Conservation (phyloP, 352 stramenopile species). For the Globisporangium camurandrum region DNA sequence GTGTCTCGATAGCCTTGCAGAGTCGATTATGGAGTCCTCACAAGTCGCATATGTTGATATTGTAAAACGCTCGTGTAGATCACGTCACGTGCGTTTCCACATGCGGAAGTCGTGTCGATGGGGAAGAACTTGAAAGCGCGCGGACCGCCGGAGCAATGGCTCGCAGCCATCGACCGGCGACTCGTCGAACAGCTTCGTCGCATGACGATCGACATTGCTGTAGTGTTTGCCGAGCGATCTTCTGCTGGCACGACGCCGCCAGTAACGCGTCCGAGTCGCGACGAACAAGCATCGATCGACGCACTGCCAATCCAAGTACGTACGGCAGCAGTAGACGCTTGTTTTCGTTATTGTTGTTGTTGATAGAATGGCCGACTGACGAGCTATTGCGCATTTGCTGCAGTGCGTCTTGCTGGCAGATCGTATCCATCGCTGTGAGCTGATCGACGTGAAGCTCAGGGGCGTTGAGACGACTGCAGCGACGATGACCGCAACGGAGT, state of each 20-base stretch:
- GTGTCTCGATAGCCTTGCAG: too few relatives aligned
- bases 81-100: slow-evolving; percentile 28
- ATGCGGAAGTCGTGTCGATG: slow-evolving; percentile 43
- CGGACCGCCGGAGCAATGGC: slow-evolving; percentile 60
- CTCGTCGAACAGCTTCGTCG: slow-evolving; percentile 50
- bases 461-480: neutral
- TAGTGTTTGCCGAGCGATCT: slow-evolving; percentile 13
- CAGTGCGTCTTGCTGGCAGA: slow-evolving; percentile 44
- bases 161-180: slow-evolving; percentile 46
- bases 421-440: slow-evolving; percentile 27
- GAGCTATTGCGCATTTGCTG: too few relatives aligned
- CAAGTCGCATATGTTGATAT: too few relatives aligned
- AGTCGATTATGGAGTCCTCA: too few relatives aligned
- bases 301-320: slow-evolving; percentile 25
- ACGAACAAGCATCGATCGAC: neutral
- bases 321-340: too few relatives aligned
- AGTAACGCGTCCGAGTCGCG: neutral
- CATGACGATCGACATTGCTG: slow-evolving; percentile 34
- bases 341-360: too few relatives aligned
- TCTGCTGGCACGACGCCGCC: too few relatives aligned
- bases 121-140: slow-evolving; percentile 70
- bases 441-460: slow-evolving; percentile 23
- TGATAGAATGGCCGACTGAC: neutral
- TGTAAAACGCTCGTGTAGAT: slow-evolving; percentile 11
- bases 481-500: neutral